phyloP scores from a whole-genome alignment of 1,139 yeast genomes.

The Torulaspora pretoriensis region DNA sequence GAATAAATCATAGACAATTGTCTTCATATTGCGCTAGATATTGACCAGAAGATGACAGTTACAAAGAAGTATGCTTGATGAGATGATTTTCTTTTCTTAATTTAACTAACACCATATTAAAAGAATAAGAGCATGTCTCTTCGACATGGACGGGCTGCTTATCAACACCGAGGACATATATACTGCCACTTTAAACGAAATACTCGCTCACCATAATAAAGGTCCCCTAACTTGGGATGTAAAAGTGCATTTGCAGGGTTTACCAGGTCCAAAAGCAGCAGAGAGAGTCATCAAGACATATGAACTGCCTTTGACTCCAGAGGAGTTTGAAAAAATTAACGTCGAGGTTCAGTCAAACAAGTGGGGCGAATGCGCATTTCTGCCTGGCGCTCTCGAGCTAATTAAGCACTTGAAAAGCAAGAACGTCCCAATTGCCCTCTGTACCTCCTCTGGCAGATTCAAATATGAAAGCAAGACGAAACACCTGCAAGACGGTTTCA shows the following conservation, averaged over 20 bases:
- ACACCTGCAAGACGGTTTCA: conserved; percentile 59
- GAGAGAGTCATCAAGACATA: conserved; percentile 62
- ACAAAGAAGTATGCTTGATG: conserved; percentile 9
- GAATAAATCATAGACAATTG: not conserved
- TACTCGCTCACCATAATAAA: conserved; percentile 63
- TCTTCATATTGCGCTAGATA: no score
- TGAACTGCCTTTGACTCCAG: conserved; percentile 60
- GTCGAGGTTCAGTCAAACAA: conserved; percentile 50
- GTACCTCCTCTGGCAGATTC: conserved; percentile 71
- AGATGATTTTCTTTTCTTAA: no score
- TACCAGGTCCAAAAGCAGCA: conserved; percentile 78
- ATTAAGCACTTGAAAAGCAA: conserved; percentile 47
- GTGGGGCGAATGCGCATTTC: conserved; percentile 62
- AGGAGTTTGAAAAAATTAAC: conserved; percentile 52
- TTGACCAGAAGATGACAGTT: not conserved
- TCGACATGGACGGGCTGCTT: conserved; percentile 94
- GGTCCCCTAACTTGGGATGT: conserved; percentile 87
- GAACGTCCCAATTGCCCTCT: conserved; percentile 76
- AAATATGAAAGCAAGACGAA: conserved; percentile 66
- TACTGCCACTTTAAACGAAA: conserved; percentile 65
- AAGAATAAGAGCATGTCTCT: conserved; percentile 73
- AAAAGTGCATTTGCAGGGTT: conserved; percentile 80
- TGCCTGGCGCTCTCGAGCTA: conserved; percentile 83
- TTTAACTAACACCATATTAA: not conserved
- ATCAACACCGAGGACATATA: conserved; percentile 89